phyloP scores from a whole-genome alignment of 148 eudicot species.

The Euryodendron excelsum region DNA sequence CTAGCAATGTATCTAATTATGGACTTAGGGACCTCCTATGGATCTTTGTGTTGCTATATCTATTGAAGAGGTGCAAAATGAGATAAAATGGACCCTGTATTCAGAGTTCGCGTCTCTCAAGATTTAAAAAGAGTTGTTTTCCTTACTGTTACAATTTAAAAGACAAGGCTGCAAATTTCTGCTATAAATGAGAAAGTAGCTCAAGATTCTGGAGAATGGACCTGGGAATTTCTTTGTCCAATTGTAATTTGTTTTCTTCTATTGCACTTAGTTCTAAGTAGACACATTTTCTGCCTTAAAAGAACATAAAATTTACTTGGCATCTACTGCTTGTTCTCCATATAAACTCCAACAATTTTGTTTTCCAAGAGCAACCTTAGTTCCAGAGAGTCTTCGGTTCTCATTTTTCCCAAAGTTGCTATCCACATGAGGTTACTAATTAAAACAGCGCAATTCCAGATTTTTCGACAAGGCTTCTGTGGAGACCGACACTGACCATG shows the following conservation, averaged over 20 bases:
- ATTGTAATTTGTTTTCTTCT: background rate
- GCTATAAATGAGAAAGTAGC: background rate
- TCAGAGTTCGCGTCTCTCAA: background rate
- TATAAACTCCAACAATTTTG: no score
- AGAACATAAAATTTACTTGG: no score
- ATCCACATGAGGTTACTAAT: background rate
- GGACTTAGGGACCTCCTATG: background rate
- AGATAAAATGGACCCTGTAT: background rate
- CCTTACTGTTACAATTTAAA: no score
- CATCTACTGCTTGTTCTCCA: no score
- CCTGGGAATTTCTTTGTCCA: background rate
- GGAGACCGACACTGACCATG: constrained; percentile 26
- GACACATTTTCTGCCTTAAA: no score
- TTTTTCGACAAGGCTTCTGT: constrained; percentile 64
- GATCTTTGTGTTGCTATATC: background rate
- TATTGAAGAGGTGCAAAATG: background rate
- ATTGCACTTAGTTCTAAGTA: background rate
- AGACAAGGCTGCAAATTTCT: no score
- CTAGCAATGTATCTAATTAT: background rate
- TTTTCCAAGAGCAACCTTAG: no score
- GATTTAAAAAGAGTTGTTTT: background rate
- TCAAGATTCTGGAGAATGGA: constrained; percentile 1
- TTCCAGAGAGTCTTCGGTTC: no score
- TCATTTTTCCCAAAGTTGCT: no score
- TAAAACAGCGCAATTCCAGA: constrained; percentile 24